Conservation (phyloP, 345 rosid species). For the Chamaenerion angustifolium region DNA sequence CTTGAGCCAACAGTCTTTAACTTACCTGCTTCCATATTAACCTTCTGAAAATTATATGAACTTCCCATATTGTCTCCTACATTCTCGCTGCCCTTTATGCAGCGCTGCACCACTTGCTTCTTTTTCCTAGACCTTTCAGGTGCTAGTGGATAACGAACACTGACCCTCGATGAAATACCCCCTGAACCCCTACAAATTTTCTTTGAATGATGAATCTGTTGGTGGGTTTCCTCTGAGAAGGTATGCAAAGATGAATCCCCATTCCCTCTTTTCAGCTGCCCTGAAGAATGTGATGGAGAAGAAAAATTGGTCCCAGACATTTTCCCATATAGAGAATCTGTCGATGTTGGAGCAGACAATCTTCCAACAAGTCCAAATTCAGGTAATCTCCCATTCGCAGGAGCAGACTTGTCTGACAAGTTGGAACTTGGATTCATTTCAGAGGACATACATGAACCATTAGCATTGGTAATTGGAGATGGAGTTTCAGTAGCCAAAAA, state of each 20-base stretch:
- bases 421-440: constrained; percentile 8
- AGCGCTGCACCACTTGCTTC: constrained; percentile 11
- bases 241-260: constrained; percentile 7
- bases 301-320: too few relatives aligned
- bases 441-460: constrained; percentile 2
- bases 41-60: background rate
- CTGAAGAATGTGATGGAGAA: too few relatives aligned
- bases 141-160: constrained; percentile 5
- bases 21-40: constrained; percentile 3
- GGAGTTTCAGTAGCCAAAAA: constrained; percentile 30
- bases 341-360: constrained; percentile 6
- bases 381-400: constrained; percentile 9
- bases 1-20: constrained; percentile 8
- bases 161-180: constrained; percentile 3
- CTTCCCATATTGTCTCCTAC: background rate
- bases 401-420: constrained; percentile 2
- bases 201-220: constrained; percentile 11
- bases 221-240: constrained; percentile 6
- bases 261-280: constrained; percentile 13
- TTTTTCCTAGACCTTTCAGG: constrained; percentile 17
- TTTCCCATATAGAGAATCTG: background rate
- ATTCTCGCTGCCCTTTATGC: constrained; percentile 6
- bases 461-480: constrained; percentile 18
- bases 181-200: constrained; percentile 4
- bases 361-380: constrained; percentile 7